Base-by-base conservation (phyloP, 2,329 filamentous ascomycete genomes). In the Elsinoe fawcettii region DNA sequence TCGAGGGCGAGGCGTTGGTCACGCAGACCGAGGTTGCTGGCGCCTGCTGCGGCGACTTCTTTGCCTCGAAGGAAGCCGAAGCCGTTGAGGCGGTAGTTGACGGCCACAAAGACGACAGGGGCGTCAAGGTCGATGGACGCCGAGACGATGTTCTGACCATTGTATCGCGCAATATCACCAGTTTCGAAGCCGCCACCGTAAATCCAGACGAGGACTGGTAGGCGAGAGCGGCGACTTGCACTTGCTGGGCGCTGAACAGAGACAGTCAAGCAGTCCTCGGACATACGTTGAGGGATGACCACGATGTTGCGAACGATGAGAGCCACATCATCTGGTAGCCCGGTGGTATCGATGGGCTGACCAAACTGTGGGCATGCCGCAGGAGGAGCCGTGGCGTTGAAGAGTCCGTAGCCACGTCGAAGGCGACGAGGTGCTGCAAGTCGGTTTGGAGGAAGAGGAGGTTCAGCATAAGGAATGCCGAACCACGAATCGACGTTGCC, bases 251-350 rank as follows among this genome's bases (percentile, higher is more conserved):
- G 63, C 44, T 66, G 71, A 6, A 86, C 74, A 62, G 85, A 86
- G 60, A 86, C 69, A 44, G 80, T 82, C 3, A 86, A 72, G 60
- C 83, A 86, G 63, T 84, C 79, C 63, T 85, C 83, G 34, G 16
- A 22, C 43, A 47, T 47, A 18, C 43, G 43, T 25, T 12, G 43
- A 4, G 43, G 43, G 6, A 25, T 25, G 16, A 47, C 43, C 6
- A 47, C 43, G 16, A 47, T 47, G 43, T 47, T 47, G 43, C 43
- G 43, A 7, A 47, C 43, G 22, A 47, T 47, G 5, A 47, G n/a
- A n/a, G 43, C 43, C 8, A 47, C 43, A n/a, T 47, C 22, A 3
- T 47, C 43, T 8, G 43, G 22, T 22, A 47, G n/a, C 6, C 43
- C 43, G 6, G 43, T 47, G 43, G 43, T 47, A 25, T 47, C 43